Base-by-base conservation (phyloP, 2,329 filamentous ascomycete genomes). In the Penicillium sp. region DNA sequence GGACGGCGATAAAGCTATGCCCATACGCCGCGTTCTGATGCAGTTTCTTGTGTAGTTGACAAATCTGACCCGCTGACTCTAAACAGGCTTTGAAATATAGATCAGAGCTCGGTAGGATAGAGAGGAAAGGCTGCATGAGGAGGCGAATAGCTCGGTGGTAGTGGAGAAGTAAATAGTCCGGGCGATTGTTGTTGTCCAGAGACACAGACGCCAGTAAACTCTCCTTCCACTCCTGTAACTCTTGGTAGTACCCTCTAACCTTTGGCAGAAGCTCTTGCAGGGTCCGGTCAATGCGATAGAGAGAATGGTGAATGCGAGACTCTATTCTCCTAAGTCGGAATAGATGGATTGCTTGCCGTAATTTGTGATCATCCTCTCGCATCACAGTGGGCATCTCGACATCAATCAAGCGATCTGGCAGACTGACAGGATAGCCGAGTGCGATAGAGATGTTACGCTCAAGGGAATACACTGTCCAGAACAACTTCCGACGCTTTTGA, bases 21-120 rank as follows among this genome's bases (percentile, higher is more conserved):
- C 49, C 49, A 33, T 51, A 51, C 11, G 35, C 49, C 6, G 37
- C 35, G 35, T 30, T 42, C 14, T 42, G 37, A 31, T 51, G 49
- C 12, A 51, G n/a, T 46, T 38, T 40, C 25, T 51, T 51, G n/a
- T 42, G 41, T 25, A 51, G 38, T 43, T 51, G 49, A 31, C 49
- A 51, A n/a, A 51, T 51, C 26, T 51, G 49, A 25, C 49, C 49
- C 3, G 49, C 37, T 6, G 49, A 51, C 6, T 40, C 38, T 14
- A 51, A 17, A 46, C 53, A 55, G 16, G 37, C 37, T 25, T 40
- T 40, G 37, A 40, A 40, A 25, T 25, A 40, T 25, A 19, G 37
- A 14, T 40, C 37, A 12, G 37, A 40, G 37, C 37, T 40, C 6
- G 19, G 37, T 19, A 40, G 5, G 6, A 40, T 40, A 6, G 37